Percentiles rank a stretch among this genome's conserved stretches.
Conservation (phyloP, 1,284 basidiomycete species). For the Ustilago shanxiensis region DNA sequence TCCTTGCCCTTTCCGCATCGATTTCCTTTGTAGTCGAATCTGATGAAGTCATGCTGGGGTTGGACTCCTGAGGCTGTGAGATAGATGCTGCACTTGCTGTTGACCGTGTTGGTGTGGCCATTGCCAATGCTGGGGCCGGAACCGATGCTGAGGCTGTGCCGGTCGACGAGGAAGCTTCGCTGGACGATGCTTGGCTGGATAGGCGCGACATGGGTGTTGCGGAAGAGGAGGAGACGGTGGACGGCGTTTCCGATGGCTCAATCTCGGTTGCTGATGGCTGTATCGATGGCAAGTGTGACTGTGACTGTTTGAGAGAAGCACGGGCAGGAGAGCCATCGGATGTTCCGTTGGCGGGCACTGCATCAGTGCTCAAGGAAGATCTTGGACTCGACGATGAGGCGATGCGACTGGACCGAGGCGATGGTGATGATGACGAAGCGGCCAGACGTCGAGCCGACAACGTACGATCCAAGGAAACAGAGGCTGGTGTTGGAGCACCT, state of each 20-base stretch:
- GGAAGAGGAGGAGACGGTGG: not conserved
- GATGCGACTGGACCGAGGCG: slow-evolving; percentile 8
- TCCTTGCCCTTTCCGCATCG: slow-evolving; percentile 22
- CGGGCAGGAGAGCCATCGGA: slow-evolving; percentile 1
- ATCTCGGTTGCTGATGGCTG: slow-evolving; percentile 5
- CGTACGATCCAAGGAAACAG: slow-evolving; percentile 19
- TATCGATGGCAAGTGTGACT: slow-evolving; percentile 2
- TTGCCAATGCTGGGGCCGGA: not conserved
- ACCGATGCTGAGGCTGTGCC: not conserved
- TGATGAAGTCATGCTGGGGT: not conserved
- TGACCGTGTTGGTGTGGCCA: not conserved
- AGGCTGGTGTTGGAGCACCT: slow-evolving; percentile 7
- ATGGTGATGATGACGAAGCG: slow-evolving; percentile 3
- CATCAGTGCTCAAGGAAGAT: not conserved
- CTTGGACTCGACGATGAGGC: not conserved
- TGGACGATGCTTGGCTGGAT: slow-evolving; percentile 2
- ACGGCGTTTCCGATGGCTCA: not conserved
- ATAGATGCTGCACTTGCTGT: slow-evolving; percentile 8
- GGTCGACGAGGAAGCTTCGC: not conserved
- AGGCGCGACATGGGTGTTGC: slow-evolving; percentile 11
- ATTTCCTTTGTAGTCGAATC: slow-evolving; percentile 11
- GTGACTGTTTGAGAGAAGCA: not conserved
- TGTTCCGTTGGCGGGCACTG: not conserved
- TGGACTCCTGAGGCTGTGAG: slow-evolving; percentile 1
- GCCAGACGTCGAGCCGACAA: slow-evolving; percentile 14